Evolutionary conservation across 305 asterid genomes (phyloP).

Genomic region (Withania somnifera): DNA sequence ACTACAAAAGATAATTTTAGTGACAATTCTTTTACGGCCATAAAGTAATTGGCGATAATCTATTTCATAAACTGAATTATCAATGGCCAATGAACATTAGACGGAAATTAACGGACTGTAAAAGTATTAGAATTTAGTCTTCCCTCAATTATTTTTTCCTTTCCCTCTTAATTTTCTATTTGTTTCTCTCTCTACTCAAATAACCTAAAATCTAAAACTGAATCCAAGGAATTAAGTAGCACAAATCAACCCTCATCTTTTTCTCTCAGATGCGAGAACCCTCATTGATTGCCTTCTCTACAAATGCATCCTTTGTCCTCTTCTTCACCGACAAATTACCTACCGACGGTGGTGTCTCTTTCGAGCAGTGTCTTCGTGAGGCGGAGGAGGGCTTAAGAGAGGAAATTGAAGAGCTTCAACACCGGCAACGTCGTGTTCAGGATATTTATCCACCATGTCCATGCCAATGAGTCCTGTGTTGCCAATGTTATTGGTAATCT

Average conservation of each 20-base stretch:
- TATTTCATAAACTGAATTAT: too few species aligned
- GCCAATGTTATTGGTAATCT: slow-evolving; percentile 92
- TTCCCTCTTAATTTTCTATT: too few species aligned
- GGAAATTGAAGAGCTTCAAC: slow-evolving; percentile 80
- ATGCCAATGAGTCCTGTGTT: slow-evolving; percentile 86
- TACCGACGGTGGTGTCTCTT: slow-evolving; percentile 28
- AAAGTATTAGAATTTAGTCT: too few species aligned
- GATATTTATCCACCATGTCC: slow-evolving; percentile 62
- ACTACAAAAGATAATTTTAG: too few species aligned
- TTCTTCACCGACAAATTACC: slow-evolving; percentile 32
- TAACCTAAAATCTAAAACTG: too few species aligned
- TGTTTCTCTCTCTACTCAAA: too few species aligned
- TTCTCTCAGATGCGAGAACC: slow-evolving; percentile 23
- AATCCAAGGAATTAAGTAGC: too few species aligned
- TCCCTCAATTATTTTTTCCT: too few species aligned
- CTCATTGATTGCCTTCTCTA: background rate
- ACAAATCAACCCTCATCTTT: background rate
- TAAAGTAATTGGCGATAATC: too few species aligned
- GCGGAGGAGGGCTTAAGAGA: slow-evolving; percentile 83
- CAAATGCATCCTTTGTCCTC: slow-evolving; percentile 25
- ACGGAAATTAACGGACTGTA: too few species aligned
- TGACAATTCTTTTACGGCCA: too few species aligned
- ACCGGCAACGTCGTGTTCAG: slow-evolving; percentile 55
- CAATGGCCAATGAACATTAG: too few species aligned
- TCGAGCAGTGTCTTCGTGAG: slow-evolving; percentile 71